Evolutionary conservation across 2,329 filamentous ascomycete genomes (phyloP), one percentile per base, ranked within the genome.

Genomic region (Hymenoscyphus fraxineus): DNA sequence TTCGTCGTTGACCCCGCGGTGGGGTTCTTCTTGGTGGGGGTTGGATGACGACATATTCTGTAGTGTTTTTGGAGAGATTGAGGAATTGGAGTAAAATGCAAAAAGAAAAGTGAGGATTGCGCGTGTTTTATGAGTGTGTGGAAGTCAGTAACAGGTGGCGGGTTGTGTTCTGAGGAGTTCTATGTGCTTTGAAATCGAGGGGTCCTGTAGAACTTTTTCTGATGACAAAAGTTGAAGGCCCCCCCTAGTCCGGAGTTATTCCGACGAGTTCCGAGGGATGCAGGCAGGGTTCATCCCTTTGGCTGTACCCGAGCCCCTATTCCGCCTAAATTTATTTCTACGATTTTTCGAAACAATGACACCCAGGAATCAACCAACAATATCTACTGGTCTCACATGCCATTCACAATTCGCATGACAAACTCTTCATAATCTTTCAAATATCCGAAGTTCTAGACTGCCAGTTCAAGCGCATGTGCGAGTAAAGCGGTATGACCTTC

Each of bases 1-100:
- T 67, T 88, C 85, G 64, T 86, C 82, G 51, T 67, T 68, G 64
- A 86, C 82, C 54, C 66, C 69, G 39, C 61, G 68, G n/a, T 67
- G 67, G 63, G 70, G 63, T 35, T 70, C 63, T 38, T 72, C 56
- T 32, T 69, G 60, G 55, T 70, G 61, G 59, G 59, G 59, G 47
- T 69, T 62, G 22, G 66, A 68, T n/a, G 70, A 69, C 31, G 71
- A 68, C 72, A 73, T 73, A 35, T 22, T 38, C 57, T 41, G 22
- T 39, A 15, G 58, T 35, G 38, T 51, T 39, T 19, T 61, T 59
- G 38, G 32, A 32, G 55, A 12, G 51, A 19, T 51, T 41, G 39
- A 51, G 35, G 64, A 35, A 32, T n/a, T 47, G 13, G 10, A 40
- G 15, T 19, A 51, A n/a, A 58, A 13, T 15, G 15, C n/a, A 19